Evolutionary conservation across 306 rosid genomes (phyloP).

Genomic region (Ammopiptanthus mongolicus): DNA sequence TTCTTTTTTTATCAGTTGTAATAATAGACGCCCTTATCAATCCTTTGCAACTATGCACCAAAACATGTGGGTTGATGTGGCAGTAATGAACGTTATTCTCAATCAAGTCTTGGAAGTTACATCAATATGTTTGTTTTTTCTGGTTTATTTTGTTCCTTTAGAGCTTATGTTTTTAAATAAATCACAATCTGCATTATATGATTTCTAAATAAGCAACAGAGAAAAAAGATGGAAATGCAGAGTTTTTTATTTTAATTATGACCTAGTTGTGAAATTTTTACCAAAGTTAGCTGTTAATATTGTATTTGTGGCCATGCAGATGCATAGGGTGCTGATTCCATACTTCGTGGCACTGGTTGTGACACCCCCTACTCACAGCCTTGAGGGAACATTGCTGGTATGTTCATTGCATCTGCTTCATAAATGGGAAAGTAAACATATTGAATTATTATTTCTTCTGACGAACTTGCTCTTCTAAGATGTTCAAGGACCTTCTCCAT

Average conservation of each 20-base stretch:
- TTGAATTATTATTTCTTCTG: background rate
- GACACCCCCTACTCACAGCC: constrained; percentile 78
- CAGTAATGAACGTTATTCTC: background rate
- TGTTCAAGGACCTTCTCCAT: background rate
- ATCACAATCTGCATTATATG: background rate
- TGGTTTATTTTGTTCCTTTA: background rate
- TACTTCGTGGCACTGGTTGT: constrained; percentile 62
- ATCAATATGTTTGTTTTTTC: background rate
- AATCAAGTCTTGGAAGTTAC: background rate
- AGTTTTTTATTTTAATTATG: background rate
- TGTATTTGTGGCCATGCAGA: constrained; percentile 43
- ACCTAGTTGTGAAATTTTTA: background rate
- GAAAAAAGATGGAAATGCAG: background rate
- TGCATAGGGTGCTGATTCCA: constrained; percentile 82
- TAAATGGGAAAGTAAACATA: constrained; percentile 2
- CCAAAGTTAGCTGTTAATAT: background rate
- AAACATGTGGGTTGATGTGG: background rate
- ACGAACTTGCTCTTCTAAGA: background rate
- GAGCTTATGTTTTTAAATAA: background rate
- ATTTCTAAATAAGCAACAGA: background rate
- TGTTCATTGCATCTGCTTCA: constrained; percentile 20
- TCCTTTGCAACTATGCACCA: background rate
- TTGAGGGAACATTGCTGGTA: constrained; percentile 96
- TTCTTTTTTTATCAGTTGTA: background rate
- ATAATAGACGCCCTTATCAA: background rate